Evolutionary conservation across 176 grass and related monocot genomes (phyloP).

Genomic region (Saccharum officinarum): DNA sequence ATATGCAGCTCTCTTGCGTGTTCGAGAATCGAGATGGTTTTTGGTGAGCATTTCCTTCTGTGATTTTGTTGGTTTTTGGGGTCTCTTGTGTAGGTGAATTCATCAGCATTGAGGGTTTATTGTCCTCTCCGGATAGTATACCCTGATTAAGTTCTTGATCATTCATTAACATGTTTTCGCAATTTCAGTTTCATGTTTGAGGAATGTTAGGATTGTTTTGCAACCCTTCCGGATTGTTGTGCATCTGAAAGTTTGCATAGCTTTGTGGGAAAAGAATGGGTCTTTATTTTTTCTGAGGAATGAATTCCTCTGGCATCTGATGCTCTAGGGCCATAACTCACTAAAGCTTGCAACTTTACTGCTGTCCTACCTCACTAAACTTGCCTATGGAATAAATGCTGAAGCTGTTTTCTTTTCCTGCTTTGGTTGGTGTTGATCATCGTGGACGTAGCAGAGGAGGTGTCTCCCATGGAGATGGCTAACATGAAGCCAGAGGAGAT

Average conservation of each 20-base stretch:
- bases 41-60: background rate
- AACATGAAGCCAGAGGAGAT: constrained; percentile 75
- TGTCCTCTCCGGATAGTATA: background rate
- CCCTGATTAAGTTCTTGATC: constrained; percentile 3
- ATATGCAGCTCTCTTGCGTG: background rate
- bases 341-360: constrained; percentile 31
- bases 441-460: background rate
- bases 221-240: background rate
- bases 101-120: background rate
- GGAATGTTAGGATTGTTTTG: background rate
- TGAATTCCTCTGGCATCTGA: constrained; percentile 38
- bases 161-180: background rate
- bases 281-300: constrained; percentile 11
- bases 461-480: constrained; percentile 39
- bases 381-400: background rate
- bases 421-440: constrained; percentile 13
- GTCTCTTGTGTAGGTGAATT: background rate
- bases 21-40: background rate
- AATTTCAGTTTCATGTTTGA: constrained; percentile 3
- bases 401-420: constrained; percentile 11
- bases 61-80: background rate
- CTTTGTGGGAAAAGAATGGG: constrained; percentile 17
- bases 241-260: constrained; percentile 7
- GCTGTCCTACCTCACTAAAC: constrained; percentile 12
- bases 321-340: constrained; percentile 28